These are phyloP conservation scores for Silene coronaria DNA, from an alignment of 179 eudicot genomes.

Conservation along the genomic window DNA sequence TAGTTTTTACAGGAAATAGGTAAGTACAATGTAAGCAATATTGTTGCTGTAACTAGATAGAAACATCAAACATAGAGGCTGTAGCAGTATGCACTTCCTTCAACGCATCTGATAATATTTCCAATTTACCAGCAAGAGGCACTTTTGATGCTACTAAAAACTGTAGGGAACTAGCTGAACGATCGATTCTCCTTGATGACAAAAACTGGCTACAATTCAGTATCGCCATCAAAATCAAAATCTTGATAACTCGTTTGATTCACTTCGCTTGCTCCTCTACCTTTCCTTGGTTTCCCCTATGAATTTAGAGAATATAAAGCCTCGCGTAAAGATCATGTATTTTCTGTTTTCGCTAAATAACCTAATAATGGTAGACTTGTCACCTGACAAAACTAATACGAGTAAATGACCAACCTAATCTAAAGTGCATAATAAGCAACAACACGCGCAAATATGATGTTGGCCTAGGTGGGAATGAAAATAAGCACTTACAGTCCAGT, in stretches of 20 bases:
- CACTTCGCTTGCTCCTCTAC: constrained; percentile 80
- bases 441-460: background rate
- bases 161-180: background rate
- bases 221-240: constrained; percentile 85
- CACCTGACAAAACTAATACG: background rate
- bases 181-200: background rate
- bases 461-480: background rate
- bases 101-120: background rate
- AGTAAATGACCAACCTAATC: background rate
- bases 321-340: background rate
- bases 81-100: too few relatives aligned
- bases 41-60: too few relatives aligned
- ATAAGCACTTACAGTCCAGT: constrained; percentile 65
- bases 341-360: background rate
- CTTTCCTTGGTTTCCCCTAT: constrained; percentile 86
- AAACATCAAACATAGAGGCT: too few relatives aligned
- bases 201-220: constrained; percentile 31
- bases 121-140: background rate
- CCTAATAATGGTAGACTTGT: too few relatives aligned
- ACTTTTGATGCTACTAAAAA: background rate
- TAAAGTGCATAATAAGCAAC: too few relatives aligned
- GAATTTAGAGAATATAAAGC: background rate
- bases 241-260: constrained; percentile 70
- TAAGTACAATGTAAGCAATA: background rate
- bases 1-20: background rate